Percentiles rank a stretch among this genome's conserved stretches.
Evolutionary conservation across 495 filamentous ascomycete genomes (phyloP).

Genomic region (Tuber aestivum): DNA sequence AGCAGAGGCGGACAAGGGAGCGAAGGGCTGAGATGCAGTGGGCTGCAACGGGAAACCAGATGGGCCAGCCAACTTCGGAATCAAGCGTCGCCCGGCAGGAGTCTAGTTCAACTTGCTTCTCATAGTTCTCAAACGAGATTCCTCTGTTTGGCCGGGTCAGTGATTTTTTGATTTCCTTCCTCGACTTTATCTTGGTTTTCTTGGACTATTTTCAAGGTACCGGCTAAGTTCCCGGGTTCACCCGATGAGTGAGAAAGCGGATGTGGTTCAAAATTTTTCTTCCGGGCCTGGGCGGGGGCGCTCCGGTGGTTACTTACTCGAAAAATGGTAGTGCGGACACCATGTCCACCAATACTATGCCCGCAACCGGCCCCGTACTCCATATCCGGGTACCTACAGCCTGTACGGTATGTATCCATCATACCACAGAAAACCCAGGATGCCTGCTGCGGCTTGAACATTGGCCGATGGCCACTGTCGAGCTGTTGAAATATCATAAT

Average conservation of each 20-base stretch:
- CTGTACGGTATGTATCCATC: neutral
- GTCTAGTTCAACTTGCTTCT: conserved; percentile 20
- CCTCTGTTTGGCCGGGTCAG: neutral
- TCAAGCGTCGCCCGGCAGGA: conserved; percentile 16
- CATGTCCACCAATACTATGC: neutral
- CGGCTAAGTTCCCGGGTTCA: conserved; percentile 30
- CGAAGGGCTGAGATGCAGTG: conserved; percentile 17
- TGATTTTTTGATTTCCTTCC: neutral
- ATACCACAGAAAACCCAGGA: neutral
- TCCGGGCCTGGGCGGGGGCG: conserved; percentile 22
- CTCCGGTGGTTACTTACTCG: conserved; percentile 24
- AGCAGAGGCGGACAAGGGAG: conserved; percentile 17
- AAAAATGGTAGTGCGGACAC: neutral
- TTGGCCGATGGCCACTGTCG: neutral
- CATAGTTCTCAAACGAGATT: conserved; percentile 19
- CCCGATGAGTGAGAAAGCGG: conserved; percentile 22
- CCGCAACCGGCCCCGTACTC: neutral
- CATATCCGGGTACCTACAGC: neutral
- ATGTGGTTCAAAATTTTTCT: conserved; percentile 23
- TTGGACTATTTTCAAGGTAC: neutral
- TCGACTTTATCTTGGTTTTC: neutral
- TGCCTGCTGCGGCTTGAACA: neutral
- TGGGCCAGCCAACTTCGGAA: conserved; percentile 31
- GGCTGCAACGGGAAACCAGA: conserved; percentile 15
- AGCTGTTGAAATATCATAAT: neutral